These are phyloP conservation scores for Rhizopogon vulgaris DNA, from an alignment of 768 basidiomycete species.

Conservation along the genomic window DNA sequence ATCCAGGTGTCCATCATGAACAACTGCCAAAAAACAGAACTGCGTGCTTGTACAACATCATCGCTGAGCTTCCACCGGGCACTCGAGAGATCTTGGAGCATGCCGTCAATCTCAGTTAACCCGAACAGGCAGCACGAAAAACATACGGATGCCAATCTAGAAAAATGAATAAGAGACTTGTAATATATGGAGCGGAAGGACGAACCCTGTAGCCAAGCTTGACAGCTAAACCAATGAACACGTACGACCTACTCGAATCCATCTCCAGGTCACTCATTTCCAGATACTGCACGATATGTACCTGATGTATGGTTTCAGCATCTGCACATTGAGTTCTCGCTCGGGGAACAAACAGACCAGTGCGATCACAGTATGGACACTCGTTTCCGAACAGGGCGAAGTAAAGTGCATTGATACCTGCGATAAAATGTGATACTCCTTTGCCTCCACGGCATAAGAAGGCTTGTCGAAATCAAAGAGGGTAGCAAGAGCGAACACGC, in stretches of 20 bases:
- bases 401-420: conserved; percentile 46
- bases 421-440: conserved; percentile 58
- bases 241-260: conserved; percentile 45
- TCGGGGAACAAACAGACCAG: conserved; percentile 35
- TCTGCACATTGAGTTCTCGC: conserved; percentile 10
- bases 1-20: conserved; percentile 57
- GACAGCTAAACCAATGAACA: conserved; percentile 52
- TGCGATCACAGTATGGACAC: conserved; percentile 48
- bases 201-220: conserved; percentile 56
- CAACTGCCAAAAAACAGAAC: conserved; percentile 63
- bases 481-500: conserved; percentile 57
- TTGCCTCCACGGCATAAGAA: conserved; percentile 46
- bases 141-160: conserved; percentile 52
- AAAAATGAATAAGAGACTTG: conserved; percentile 1
- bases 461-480: conserved; percentile 51
- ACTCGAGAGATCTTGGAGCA: conserved; percentile 47
- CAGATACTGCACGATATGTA: conserved; percentile 42
- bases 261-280: conserved; percentile 49
- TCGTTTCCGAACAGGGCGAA: conserved; percentile 41
- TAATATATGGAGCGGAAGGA: conserved; percentile 3
- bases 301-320: conserved; percentile 17
- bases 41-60: conserved; percentile 39
- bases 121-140: neutral
- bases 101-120: neutral
- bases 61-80: conserved; percentile 53